Base-by-base conservation (phyloP, 106 monocot species). In the Acanthochlamys bracteata region DNA sequence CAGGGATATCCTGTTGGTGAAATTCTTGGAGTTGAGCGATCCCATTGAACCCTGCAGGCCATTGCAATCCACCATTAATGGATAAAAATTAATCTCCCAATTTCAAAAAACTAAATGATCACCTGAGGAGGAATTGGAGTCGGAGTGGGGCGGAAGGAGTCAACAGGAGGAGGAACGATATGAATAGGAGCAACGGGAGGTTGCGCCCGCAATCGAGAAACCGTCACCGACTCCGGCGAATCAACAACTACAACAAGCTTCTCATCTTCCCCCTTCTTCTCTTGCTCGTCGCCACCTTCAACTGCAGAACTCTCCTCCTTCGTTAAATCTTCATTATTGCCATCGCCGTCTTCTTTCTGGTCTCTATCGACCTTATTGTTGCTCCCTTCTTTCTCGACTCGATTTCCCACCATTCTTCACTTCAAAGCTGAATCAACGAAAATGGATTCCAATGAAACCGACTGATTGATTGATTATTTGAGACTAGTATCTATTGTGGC, bases 1-100 rank as follows among this genome's bases (percentile, higher is more conserved):
- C 46, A 96, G 73, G 24, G 80, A 76, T 49, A 96, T 77, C 21
- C 83, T 69, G 74, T 96, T 96, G 41, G 91, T 96, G 78, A 87
- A 80, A 15, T 25, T 53, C 52, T 76, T 71, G 10, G 96, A 91
- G 78, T 96, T 96, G 24, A 96, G 73, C 1, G 90, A 64, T 3
- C 71, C 59, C 20, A 74, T 19, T 15, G 70, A 21, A 0, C 41
- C 67, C 70, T 74, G 39, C 22, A 20, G 16, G 21, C 39, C 33
- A 40, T 33, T n/a, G 57, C n/a, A 14, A 46, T 8, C 45, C 8
- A 46, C 25, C 23, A 45, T 11, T 26, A n/a, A 27, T 59, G 58
- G 4, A 14, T 13, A 42, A 39, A 3, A 14, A 10, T 14, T 46
- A 46, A 46, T 46, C 14, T 14, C 8, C 14, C 14, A 8, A 45